These are phyloP conservation scores for Yamadazyma sp. DNA, from an alignment of 1,139 yeast species.

Conservation along the genomic window DNA sequence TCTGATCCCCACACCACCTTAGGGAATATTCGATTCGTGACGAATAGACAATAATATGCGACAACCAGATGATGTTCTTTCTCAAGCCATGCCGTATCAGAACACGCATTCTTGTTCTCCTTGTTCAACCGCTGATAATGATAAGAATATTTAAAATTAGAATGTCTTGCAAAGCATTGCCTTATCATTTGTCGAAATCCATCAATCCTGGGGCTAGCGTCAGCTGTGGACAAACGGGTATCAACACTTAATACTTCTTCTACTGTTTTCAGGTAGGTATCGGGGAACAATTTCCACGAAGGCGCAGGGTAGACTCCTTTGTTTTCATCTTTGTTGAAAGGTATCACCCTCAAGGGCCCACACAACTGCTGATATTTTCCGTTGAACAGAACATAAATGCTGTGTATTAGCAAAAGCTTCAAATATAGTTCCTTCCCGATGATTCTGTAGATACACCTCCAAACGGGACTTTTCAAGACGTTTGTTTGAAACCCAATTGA, in stretches of 20 bases:
- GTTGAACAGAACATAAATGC: constrained; percentile 21
- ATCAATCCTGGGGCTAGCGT: constrained; percentile 25
- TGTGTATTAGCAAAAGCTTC: constrained; percentile 28
- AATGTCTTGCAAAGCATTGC: constrained; percentile 10
- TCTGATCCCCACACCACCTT: constrained; percentile 53
- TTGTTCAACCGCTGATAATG: neutral
- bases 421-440: constrained; percentile 35
- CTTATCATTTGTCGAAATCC: constrained; percentile 17
- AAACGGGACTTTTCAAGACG: constrained; percentile 32
- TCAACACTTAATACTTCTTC: constrained; percentile 12
- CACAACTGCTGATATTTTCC: constrained; percentile 31
- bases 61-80: constrained; percentile 22
- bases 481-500: constrained; percentile 26
- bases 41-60: constrained; percentile 35
- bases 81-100: neutral
- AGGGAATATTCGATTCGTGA: constrained; percentile 55
- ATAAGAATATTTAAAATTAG: constrained; percentile 8
- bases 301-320: neutral
- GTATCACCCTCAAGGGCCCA: constrained; percentile 24
- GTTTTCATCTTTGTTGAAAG: constrained; percentile 2
- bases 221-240: constrained; percentile 1
- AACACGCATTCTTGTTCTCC: neutral
- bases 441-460: constrained; percentile 24
- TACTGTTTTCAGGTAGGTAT: constrained; percentile 5
- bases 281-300: constrained; percentile 3